Evolutionary conservation across 345 rosid species (phyloP), one percentile per base, ranked within the genome.

Genomic region (Eucalyptus sp.): DNA sequence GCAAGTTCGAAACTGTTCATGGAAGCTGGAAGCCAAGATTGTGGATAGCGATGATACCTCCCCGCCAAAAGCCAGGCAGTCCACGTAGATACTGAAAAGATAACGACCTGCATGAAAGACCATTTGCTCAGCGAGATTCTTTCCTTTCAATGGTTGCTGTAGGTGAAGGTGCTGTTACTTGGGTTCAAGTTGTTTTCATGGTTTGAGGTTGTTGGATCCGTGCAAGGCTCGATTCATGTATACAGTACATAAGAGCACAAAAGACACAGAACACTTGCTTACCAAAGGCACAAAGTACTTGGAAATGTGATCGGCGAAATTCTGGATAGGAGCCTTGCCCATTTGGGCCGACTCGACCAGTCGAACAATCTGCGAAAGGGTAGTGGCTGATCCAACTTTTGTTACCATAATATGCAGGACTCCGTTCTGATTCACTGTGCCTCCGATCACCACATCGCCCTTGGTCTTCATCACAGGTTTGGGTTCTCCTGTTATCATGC

Each of bases 261-360:
- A 13, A 43, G 89, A 80, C 33, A n/a, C 46, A 52, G 56, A 49
- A 44, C 18, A 68, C 27, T 86, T 25, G 62, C 90, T 92, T 87
- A 96, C 99, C 93, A 93, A 87, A 88, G 99, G 99, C 91, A 96
- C 98, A 88, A 97, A 97, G 91, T 62, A 96, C 88, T 95, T 97
- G 84, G 98, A 95, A 86, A 96, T 94, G 5, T 95, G 94, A 86
- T 96, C 98, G 68, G 99, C 99, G 83, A 97, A 93, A 91, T 96
- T 97, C 94, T 97, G 99, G 1, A 95, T 97, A 12, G 99, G 99
- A 91, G 99, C 98, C 93, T 96, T 96, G 48, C 96, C 98, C 92
- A 97, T 90, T 92, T 97, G 99, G 13, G 99, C 98, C 1, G 98
- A 94, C 91, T 97, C 95, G 29, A 97, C 98, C 5, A 97, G 96